Conservation (phyloP, 2,329 filamentous ascomycete species). For the Neopestalotiopsis sp. region DNA sequence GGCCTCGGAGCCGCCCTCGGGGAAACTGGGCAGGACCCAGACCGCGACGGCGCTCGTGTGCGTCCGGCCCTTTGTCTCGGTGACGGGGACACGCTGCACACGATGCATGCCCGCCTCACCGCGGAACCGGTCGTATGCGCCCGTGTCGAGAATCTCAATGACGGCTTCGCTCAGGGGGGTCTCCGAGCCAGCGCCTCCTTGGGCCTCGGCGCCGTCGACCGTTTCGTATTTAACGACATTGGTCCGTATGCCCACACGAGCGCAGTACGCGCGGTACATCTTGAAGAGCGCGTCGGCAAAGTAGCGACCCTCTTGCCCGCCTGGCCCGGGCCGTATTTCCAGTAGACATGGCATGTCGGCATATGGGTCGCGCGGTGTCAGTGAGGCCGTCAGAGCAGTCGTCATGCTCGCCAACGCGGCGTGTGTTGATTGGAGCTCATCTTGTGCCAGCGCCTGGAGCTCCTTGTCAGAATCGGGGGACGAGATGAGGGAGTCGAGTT, state of each 20-base stretch:
- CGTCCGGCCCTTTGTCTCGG: slow-evolving; percentile 87
- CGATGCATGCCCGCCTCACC: slow-evolving; percentile 94
- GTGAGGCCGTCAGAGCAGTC: slow-evolving; percentile 71
- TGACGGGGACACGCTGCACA: slow-evolving; percentile 90
- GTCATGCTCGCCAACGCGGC: slow-evolving; percentile 67
- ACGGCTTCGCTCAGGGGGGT: slow-evolving; percentile 83
- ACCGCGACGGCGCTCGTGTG: slow-evolving; percentile 94
- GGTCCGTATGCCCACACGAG: slow-evolving; percentile 67
- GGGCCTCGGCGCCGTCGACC: slow-evolving; percentile 62
- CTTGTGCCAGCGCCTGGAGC: slow-evolving; percentile 76
- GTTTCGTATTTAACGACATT: slow-evolving; percentile 81
- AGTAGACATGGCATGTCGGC: slow-evolving; percentile 87
- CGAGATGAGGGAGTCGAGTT: slow-evolving; percentile 56
- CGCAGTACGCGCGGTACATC: slow-evolving; percentile 88
- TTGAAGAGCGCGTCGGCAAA: slow-evolving; percentile 86
- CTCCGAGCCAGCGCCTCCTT: slow-evolving; percentile 60
- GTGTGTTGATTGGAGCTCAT: slow-evolving; percentile 76
- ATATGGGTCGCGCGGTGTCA: slow-evolving; percentile 90
- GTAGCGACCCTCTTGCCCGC: slow-evolving; percentile 87
- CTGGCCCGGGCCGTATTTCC: slow-evolving; percentile 90
- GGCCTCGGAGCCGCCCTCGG: slow-evolving; percentile 48
- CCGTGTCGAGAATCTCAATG: slow-evolving; percentile 77
- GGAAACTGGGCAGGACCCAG: slow-evolving; percentile 87
- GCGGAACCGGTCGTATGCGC: slow-evolving; percentile 81
- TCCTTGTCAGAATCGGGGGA: slow-evolving; percentile 62